These are phyloP conservation scores for Cladosporium velox DNA, from an alignment of 2,329 filamentous ascomycete genomes.

Conservation along the genomic window DNA sequence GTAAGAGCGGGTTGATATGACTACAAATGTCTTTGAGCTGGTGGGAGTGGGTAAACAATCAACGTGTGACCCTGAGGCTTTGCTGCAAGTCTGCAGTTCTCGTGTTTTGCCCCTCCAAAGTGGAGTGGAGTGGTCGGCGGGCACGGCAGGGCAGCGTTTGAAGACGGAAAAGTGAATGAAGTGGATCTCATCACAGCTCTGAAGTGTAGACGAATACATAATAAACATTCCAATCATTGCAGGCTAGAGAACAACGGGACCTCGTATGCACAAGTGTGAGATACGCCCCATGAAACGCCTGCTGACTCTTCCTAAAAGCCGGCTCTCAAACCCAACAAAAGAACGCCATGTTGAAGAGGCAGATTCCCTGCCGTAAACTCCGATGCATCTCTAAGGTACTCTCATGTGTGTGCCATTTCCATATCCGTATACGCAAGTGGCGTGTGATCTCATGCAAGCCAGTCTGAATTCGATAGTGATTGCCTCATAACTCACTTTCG, in stretches of 20 bases:
- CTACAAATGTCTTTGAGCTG: constrained; percentile 1
- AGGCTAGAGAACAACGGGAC: neutral
- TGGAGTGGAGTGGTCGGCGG: neutral
- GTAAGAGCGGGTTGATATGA: neutral
- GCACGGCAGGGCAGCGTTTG: neutral
- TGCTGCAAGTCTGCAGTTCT: constrained; percentile 2
- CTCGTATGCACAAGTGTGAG: constrained; percentile 11
- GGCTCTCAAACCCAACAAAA: neutral
- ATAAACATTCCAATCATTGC: constrained; percentile 4
- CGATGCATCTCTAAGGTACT: constrained; percentile 6
- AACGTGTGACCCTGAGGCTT: constrained; percentile 6
- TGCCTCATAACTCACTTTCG: neutral
- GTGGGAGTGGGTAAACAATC: constrained; percentile 4
- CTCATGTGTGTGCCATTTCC: constrained; percentile 1
- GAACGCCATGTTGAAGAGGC: constrained; percentile 12
- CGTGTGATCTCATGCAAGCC: neutral
- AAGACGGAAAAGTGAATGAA: neutral
- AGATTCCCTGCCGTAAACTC: neutral
- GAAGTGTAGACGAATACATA: constrained; percentile 1
- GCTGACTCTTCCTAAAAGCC: neutral
- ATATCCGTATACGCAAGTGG: neutral
- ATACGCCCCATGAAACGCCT: constrained; percentile 10
- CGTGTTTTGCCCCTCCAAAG: constrained; percentile 2
- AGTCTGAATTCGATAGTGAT: constrained; percentile 1
- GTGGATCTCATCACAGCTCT: neutral